A percentile compares a stretch with the other conserved stretches of the same genome.
Evolutionary conservation across 2,329 filamentous ascomycete species (phyloP).

Genomic region (Capronia epimyces): DNA sequence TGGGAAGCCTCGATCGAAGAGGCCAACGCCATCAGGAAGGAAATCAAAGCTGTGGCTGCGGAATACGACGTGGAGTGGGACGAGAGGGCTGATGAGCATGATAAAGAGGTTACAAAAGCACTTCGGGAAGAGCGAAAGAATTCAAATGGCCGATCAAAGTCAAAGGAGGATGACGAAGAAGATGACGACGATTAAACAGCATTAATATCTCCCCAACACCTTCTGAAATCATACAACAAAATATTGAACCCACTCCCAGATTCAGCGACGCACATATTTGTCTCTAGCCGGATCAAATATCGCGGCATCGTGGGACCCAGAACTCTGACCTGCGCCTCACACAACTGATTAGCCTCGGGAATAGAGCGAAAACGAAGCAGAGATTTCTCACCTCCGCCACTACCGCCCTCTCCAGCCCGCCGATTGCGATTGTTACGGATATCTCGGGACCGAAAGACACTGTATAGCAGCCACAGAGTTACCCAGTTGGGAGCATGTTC

Average conservation of each 20-base stretch:
- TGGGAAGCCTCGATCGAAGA: slow-evolving; percentile 80
- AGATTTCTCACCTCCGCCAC: slow-evolving; percentile 17
- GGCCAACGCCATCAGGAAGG: slow-evolving; percentile 67
- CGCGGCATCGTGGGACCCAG: slow-evolving; percentile 16
- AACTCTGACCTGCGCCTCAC: slow-evolving; percentile 16
- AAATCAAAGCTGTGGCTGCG: slow-evolving; percentile 72
- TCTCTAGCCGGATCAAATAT: slow-evolving; percentile 25
- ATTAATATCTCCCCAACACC: slow-evolving; percentile 16
- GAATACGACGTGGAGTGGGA: slow-evolving; percentile 93
- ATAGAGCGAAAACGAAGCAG: not conserved
- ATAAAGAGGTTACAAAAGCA: slow-evolving; percentile 53
- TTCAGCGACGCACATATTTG: slow-evolving; percentile 24
- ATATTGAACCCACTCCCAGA: not conserved
- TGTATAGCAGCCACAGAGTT: slow-evolving; percentile 44
- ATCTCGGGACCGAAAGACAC: slow-evolving; percentile 45
- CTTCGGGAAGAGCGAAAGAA: slow-evolving; percentile 47
- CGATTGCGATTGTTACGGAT: slow-evolving; percentile 44
- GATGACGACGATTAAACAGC: slow-evolving; percentile 17
- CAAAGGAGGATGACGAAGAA: slow-evolving; percentile 35
- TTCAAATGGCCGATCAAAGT: slow-evolving; percentile 34
- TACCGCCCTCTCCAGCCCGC: slow-evolving; percentile 29
- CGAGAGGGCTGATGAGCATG: slow-evolving; percentile 65
- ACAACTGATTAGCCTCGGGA: not conserved
- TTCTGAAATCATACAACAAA: slow-evolving; percentile 6
- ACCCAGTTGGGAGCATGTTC: slow-evolving; percentile 46